A percentile compares a stretch with the other conserved stretches of the same genome.
Conservation (phyloP, 2,329 filamentous ascomycete species). For the Zasmidium angulare region DNA sequence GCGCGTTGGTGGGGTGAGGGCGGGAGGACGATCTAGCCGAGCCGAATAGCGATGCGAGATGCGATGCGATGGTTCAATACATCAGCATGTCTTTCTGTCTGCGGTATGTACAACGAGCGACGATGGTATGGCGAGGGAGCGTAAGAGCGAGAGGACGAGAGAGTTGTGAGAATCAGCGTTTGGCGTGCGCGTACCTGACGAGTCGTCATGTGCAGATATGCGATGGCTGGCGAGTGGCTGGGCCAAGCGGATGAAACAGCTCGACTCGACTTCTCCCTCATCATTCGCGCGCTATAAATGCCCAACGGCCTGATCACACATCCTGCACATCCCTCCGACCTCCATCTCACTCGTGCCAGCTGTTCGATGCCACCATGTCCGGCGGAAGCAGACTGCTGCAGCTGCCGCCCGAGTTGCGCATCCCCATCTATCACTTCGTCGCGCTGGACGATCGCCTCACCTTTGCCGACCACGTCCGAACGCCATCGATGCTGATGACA, state of each 20-base stretch:
- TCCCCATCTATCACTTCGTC: slow-evolving; percentile 13
- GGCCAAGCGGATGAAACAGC: neutral
- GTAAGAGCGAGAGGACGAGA: neutral
- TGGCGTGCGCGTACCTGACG: neutral
- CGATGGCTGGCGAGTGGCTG: neutral
- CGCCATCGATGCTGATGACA: slow-evolving; percentile 11
- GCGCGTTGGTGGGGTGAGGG: neutral
- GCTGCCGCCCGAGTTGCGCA: slow-evolving; percentile 19
- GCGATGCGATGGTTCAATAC: no score
- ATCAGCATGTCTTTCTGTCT: neutral
- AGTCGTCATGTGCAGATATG: neutral
- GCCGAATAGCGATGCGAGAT: neutral
- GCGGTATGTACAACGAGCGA: slow-evolving; percentile 9
- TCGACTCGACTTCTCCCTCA: neutral
- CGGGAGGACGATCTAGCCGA: neutral
- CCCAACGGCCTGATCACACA: neutral
- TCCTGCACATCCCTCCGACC: neutral
- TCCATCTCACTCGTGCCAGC: neutral
- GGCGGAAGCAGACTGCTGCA: slow-evolving; percentile 1
- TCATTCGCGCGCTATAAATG: neutral
- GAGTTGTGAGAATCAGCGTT: neutral
- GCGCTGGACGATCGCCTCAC: slow-evolving; percentile 9
- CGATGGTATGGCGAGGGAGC: neutral
- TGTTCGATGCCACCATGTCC: neutral
- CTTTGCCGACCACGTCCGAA: slow-evolving; percentile 12